Conservation (phyloP, 23 red algal species). For the Gracilaria gracilis region DNA sequence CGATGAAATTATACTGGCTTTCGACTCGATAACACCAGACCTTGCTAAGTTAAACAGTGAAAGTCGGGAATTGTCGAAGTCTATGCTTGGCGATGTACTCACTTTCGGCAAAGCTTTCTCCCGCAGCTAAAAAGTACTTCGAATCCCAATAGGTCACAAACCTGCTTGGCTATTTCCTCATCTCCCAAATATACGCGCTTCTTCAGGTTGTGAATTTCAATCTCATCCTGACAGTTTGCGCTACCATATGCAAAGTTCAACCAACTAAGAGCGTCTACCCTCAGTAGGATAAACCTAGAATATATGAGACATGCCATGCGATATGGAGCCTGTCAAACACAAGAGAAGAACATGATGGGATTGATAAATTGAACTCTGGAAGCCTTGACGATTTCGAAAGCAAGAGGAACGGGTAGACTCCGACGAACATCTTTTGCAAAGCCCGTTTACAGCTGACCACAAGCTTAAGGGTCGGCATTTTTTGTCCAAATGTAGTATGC, state of each 20-base stretch:
- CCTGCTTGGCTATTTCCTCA: slow-evolving; percentile 1
- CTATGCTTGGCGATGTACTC: background rate
- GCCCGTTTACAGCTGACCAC: slow-evolving; percentile 41
- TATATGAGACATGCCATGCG: slow-evolving; percentile 49
- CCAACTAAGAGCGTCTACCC: slow-evolving; percentile 28
- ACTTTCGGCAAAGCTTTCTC: background rate
- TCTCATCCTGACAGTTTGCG: slow-evolving; percentile 23
- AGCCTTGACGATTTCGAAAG: slow-evolving; percentile 45
- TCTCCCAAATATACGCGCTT: slow-evolving; percentile 32
- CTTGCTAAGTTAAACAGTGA: no score
- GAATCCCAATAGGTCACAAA: slow-evolving; percentile 14
- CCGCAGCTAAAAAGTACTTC: background rate
- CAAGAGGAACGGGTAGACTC: slow-evolving; percentile 32
- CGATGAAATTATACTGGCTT: background rate
- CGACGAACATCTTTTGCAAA: slow-evolving; percentile 54
- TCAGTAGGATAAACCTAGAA: slow-evolving; percentile 30
- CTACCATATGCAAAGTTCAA: slow-evolving; percentile 22
- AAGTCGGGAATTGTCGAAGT: no score
- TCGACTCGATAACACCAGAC: no score
- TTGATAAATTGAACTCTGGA: slow-evolving; percentile 4
- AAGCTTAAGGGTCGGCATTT: slow-evolving; percentile 45
- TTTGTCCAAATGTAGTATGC: slow-evolving; percentile 57
- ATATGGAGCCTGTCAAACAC: slow-evolving; percentile 42
- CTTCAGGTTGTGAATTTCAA: slow-evolving; percentile 12
- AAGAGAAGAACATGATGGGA: slow-evolving; percentile 30